Percentiles rank a stretch among this genome's conserved stretches.
These are phyloP conservation scores for Artemisia annua DNA, from an alignment of 129 eudicot genomes.

Conservation along the genomic window DNA sequence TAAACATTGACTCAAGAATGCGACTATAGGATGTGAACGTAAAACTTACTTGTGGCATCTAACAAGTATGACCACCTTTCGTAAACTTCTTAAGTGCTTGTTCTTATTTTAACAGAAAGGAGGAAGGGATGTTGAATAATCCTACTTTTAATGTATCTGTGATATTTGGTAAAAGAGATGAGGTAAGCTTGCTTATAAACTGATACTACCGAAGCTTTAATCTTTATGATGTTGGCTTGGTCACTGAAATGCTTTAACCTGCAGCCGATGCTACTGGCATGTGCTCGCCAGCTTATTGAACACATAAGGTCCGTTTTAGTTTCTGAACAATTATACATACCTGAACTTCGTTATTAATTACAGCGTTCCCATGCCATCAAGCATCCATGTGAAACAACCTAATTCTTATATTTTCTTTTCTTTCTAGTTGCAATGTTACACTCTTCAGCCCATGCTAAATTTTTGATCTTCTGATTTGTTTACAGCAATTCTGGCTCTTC, in stretches of 20 bases:
- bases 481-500: constrained; percentile 76
- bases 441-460: no score
- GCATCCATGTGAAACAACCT: not conserved
- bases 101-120: constrained; percentile 54
- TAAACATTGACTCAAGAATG: no score
- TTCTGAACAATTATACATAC: not conserved
- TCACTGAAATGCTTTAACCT: constrained; percentile 28
- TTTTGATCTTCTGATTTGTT: not conserved
- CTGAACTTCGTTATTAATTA: no score
- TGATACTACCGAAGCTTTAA: not conserved
- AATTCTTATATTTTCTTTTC: no score
- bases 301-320: constrained; percentile 63
- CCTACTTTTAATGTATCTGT: constrained; percentile 79
- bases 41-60: no score
- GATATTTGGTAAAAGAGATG: constrained; percentile 88
- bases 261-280: constrained; percentile 83
- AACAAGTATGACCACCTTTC: not conserved
- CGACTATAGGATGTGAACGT: no score
- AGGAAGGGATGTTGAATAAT: constrained; percentile 63
- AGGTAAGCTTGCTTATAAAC: constrained; percentile 45
- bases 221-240: constrained; percentile 19
- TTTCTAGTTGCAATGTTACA: not conserved
- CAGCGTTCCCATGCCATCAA: no score
- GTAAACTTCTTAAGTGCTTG: not conserved
- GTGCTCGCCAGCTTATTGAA: constrained; percentile 90